phyloP scores from a whole-genome alignment of 495 filamentous ascomycete species.

The Annulohypoxylon stygium region DNA sequence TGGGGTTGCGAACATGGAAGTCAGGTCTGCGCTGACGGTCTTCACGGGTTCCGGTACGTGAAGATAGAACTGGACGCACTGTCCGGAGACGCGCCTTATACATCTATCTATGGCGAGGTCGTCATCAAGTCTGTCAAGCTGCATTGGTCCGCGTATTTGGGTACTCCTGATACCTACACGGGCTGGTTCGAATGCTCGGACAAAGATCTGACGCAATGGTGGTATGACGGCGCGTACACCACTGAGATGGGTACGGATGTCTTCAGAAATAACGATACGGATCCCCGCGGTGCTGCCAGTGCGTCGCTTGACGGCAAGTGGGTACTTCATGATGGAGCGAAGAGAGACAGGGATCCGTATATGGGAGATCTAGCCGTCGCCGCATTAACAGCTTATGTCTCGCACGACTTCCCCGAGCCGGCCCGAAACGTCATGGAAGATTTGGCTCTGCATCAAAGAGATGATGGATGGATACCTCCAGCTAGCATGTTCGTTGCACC shows the following conservation, averaged over 20 bases:
- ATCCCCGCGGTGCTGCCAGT: constrained; percentile 54
- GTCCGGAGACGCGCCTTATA: constrained; percentile 55
- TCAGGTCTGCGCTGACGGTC: constrained; percentile 61
- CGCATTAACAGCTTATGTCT: constrained; percentile 59
- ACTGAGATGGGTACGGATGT: constrained; percentile 58
- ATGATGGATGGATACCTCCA: constrained; percentile 66
- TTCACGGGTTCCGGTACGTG: constrained; percentile 64
- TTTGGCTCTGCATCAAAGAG: constrained; percentile 59
- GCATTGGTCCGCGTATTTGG: constrained; percentile 58
- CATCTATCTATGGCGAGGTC: constrained; percentile 55
- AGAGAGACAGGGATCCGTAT: constrained; percentile 64
- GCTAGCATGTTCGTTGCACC: constrained; percentile 58
- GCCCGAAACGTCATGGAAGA: constrained; percentile 60
- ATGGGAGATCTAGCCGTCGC: constrained; percentile 63
- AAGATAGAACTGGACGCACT: constrained; percentile 60
- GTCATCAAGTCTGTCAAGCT: constrained; percentile 53
- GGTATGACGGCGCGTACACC: constrained; percentile 63
- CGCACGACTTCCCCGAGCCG: constrained; percentile 55
- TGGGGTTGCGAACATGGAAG: constrained; percentile 55
- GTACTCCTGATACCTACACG: constrained; percentile 59
- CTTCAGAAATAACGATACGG: constrained; percentile 63
- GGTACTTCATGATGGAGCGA: constrained; percentile 62
- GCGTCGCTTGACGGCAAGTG: constrained; percentile 56
- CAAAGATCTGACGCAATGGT: constrained; percentile 61
- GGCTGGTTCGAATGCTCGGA: constrained; percentile 65